Base-by-base conservation (phyloP, 345 rosid species). In the Aquilaria yunnanensis region DNA sequence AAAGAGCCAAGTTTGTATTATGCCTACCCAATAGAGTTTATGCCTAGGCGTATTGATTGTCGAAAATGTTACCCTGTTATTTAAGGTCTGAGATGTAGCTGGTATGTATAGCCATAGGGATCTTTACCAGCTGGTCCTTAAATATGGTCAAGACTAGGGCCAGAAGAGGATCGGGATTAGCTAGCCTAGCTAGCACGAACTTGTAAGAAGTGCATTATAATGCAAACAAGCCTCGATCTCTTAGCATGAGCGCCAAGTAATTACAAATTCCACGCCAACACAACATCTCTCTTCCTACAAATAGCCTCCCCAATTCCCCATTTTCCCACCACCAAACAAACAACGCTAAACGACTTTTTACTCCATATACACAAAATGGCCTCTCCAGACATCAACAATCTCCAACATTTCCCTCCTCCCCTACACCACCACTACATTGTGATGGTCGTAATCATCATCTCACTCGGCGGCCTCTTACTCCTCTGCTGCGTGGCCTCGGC, bases 211-310 rank as follows among this genome's bases (percentile, higher is more conserved):
- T 85, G 83, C 77, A 76, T 83, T 81, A 62, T 69, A 86, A 77
- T 81, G 72, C 89, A 83, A 82, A 81, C 85, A 83, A 81, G 62
- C 57, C 67, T 32, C 60, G 12, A 72, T 60, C 57, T 0, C 83
- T 82, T 87, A 64, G 85, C 60, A 70, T 74, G 75, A 54, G 81
- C 70, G 75, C 52, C 75, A 87, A 81, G 90, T 81, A 73, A 74
- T 65, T 52, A 37, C 43, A 37, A 37, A 37, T 37, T 37, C 5
- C 43, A 37, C 43, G 43, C 43, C 43, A 37, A 37, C 43, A 13
- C 70, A 57, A 56, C 32, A 47, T 37, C 59, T 37, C 58, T 37
- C 13, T 34, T 61, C 51, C 64, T 83, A 83, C 82, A 88, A 78
- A 81, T 85, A 81, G 31, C 9, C 73, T 47, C 32, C 41, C 56